phyloP scores from a whole-genome alignment of 495 filamentous ascomycete species.

The Aspergillus funiculosus region DNA sequence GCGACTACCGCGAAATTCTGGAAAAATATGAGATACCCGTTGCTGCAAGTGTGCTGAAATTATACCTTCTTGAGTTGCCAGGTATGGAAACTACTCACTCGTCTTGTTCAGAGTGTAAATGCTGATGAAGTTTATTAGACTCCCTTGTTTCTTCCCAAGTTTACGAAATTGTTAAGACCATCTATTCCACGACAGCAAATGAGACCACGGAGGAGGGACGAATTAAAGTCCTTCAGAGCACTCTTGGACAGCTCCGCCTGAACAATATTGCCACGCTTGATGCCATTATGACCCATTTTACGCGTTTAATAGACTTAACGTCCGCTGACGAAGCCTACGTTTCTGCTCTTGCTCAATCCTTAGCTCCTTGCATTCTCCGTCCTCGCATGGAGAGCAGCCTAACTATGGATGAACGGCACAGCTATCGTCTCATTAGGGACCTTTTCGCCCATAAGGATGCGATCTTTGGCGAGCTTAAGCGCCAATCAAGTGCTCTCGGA shows the following conservation, averaged over 20 bases:
- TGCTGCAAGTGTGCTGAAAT: slow-evolving; percentile 86
- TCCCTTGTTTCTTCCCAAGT: slow-evolving; percentile 96
- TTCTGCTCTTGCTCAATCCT: slow-evolving; percentile 63
- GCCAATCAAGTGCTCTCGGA: slow-evolving; percentile 63
- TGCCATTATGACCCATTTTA: slow-evolving; percentile 96
- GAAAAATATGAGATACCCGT: slow-evolving; percentile 87
- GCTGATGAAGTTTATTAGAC: slow-evolving; percentile 47
- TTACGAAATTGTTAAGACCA: slow-evolving; percentile 97
- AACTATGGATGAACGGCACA: slow-evolving; percentile 91
- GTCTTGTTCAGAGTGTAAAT: neutral
- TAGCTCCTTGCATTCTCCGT: slow-evolving; percentile 84
- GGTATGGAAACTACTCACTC: slow-evolving; percentile 50
- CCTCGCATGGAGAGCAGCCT: slow-evolving; percentile 79
- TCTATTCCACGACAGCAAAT: slow-evolving; percentile 73
- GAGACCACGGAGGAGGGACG: slow-evolving; percentile 67
- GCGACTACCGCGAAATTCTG: slow-evolving; percentile 67
- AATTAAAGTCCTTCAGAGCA: slow-evolving; percentile 90
- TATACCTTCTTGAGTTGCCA: slow-evolving; percentile 93
- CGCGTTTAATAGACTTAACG: slow-evolving; percentile 91
- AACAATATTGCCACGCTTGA: slow-evolving; percentile 98
- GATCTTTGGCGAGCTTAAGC: slow-evolving; percentile 95
- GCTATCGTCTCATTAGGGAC: slow-evolving; percentile 86
- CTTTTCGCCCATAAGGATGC: slow-evolving; percentile 88
- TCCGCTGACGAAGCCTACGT: slow-evolving; percentile 89
- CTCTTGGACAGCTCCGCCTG: slow-evolving; percentile 86